Conservation (phyloP, 352 stramenopile genomes). For the Peronosclerospora sorghi region DNA sequence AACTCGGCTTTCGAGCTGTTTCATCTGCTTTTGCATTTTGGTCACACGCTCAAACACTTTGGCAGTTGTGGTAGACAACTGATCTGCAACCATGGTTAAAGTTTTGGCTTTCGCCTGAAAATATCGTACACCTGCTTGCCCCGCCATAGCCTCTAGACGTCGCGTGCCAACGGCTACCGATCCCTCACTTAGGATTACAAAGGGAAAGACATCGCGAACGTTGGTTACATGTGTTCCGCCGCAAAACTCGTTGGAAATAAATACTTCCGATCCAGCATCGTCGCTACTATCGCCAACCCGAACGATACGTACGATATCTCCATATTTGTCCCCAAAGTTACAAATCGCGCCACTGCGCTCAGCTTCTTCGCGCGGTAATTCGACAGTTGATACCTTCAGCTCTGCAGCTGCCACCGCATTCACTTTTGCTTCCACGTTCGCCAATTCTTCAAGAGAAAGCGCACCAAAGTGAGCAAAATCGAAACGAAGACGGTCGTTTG, state of each 20-base stretch:
- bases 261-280: not conserved
- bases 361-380: slow-evolving; percentile 35
- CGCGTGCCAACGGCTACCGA: slow-evolving; percentile 71
- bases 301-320: slow-evolving; percentile 72
- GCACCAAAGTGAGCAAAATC: slow-evolving; percentile 77
- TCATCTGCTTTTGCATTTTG: slow-evolving; percentile 65
- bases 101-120: slow-evolving; percentile 48
- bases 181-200: slow-evolving; percentile 63
- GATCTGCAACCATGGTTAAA: slow-evolving; percentile 32
- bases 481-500: slow-evolving; percentile 52
- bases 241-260: slow-evolving; percentile 58
- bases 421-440: slow-evolving; percentile 40
- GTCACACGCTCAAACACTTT: slow-evolving; percentile 52
- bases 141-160: slow-evolving; percentile 55
- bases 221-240: slow-evolving; percentile 60
- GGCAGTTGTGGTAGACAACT: slow-evolving; percentile 48
- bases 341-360: slow-evolving; percentile 59
- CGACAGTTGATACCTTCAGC: slow-evolving; percentile 25
- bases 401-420: slow-evolving; percentile 41
- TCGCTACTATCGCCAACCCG: slow-evolving; percentile 21
- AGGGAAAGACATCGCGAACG: slow-evolving; percentile 43
- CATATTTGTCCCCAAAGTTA: slow-evolving; percentile 53
- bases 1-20: slow-evolving; percentile 38
- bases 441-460: slow-evolving; percentile 47
- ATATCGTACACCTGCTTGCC: slow-evolving; percentile 34